Conservation (phyloP, 1,139 yeast genomes). For the Taphrina flavorubra region DNA sequence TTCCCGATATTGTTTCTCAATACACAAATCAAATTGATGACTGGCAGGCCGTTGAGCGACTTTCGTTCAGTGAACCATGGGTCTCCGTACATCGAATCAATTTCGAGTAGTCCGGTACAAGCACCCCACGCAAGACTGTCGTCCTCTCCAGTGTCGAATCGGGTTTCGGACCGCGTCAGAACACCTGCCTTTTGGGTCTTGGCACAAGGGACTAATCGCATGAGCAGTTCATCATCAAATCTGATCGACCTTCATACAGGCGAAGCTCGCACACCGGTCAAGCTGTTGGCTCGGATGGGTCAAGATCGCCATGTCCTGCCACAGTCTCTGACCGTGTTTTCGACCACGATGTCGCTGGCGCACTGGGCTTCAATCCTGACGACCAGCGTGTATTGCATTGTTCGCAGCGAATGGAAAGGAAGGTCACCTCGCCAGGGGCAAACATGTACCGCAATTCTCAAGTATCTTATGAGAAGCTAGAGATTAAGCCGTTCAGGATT, state of each 20-base stretch:
- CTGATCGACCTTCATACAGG: neutral
- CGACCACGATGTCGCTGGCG: constrained; percentile 1
- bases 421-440: neutral
- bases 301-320: neutral
- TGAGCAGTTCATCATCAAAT: constrained; percentile 4
- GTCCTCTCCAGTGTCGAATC: neutral
- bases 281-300: neutral
- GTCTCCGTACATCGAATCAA: neutral
- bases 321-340: neutral
- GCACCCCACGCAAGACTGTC: neutral
- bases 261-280: neutral
- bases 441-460: neutral
- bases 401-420: neutral
- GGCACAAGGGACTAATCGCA: neutral
- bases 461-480: constrained; percentile 1
- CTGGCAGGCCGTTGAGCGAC: neutral
- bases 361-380: neutral
- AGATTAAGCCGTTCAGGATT: constrained; percentile 51
- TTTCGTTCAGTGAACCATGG: neutral
- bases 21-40: neutral
- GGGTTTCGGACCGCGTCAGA: constrained; percentile 1
- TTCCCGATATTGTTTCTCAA: no score
- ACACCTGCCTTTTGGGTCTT: neutral
- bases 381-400: neutral
- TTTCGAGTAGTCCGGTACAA: neutral